Evolutionary conservation across 2,329 filamentous ascomycete species (phyloP), one percentile per base, ranked within the genome.

Genomic region (Calonectria pseudoreteaudii): DNA sequence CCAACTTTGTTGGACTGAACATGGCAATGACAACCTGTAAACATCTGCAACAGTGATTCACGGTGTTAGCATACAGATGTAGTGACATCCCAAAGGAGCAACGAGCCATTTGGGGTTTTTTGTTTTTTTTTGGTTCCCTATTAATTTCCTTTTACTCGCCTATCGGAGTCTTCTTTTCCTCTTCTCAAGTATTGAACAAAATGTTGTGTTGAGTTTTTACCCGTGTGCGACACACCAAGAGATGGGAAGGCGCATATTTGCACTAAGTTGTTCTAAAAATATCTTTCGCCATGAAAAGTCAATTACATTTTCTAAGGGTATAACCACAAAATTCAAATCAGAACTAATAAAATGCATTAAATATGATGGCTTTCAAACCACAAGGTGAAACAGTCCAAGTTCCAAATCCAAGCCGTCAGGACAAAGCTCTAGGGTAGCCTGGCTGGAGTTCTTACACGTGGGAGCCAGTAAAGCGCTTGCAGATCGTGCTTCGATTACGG

Each of bases 381-480:
- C 26, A 38, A 9, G 56, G 41, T 41, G 16, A 14, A 62, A 60
- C n/a, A 23, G 56, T 26, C 7, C 26, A 38, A 23, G 41, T 66
- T 38, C 34, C 34, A 36, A 28, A 14, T 38, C 49, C 34, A 36
- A 28, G 49, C 18, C 23, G 16, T 31, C 20, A 34, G 26, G 10
- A 31, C 26, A 28, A 14, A 11, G 30, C 47, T 56, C 31, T 47
- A 65, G 68, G 36, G 58, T 50, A 70, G 26, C 1, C 10, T 30
- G 26, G 8, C 6, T 26, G 26, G 20, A 60, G 36, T 13, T 41
- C 28, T n/a, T 30, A 7, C 53, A 67, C 23, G 50, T 67, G 65
- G 44, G 49, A 53, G 31, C 26, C 34, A 70, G 23, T 64, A 62
- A 70, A 70, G 68, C 68, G 66, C 50, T 53, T 70, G 68, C 68